phyloP scores from a whole-genome alignment of 2,329 filamentous ascomycete genomes.

The Pseudogymnoascus sp. region DNA sequence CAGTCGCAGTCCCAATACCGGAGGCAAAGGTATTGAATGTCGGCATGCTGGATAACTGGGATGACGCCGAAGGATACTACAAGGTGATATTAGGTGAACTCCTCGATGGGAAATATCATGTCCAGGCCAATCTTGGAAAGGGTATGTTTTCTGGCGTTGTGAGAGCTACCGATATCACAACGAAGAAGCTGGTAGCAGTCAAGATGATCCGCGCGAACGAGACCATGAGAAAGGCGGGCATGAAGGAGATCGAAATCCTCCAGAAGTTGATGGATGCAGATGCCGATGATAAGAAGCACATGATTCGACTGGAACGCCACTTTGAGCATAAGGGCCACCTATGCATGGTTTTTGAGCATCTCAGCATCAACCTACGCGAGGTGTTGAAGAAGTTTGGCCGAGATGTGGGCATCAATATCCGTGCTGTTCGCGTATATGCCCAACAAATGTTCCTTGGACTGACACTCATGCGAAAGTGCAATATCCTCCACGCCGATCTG shows the following conservation, averaged over 20 bases:
- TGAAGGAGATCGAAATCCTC: constrained; percentile 90
- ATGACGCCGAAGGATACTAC: constrained; percentile 93
- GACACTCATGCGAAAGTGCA: constrained; percentile 80
- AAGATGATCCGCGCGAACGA: constrained; percentile 98
- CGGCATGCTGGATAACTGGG: constrained; percentile 83
- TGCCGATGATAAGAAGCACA: constrained; percentile 80
- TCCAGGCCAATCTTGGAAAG: constrained; percentile 79
- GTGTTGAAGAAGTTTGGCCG: constrained; percentile 93
- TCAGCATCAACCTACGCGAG: constrained; percentile 87
- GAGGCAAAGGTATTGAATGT: constrained; percentile 53
- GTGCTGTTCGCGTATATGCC: constrained; percentile 80
- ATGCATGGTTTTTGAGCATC: constrained; percentile 94
- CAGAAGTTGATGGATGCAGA: constrained; percentile 81
- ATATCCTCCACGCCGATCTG: constrained; percentile 89
- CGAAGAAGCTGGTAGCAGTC: constrained; percentile 75
- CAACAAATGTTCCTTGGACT: constrained; percentile 91
- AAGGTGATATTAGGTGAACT: constrained; percentile 89
- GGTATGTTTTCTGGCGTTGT: constrained; percentile 98
- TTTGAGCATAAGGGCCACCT: constrained; percentile 95
- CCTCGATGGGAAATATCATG: constrained; percentile 79
- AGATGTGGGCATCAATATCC: constrained; percentile 84
- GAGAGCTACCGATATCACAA: constrained; percentile 70
- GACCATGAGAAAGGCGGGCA: constrained; percentile 82
- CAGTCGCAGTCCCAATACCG: constrained; percentile 37
- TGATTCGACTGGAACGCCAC: constrained; percentile 76